Evolutionary conservation across 2,329 filamentous ascomycete genomes (phyloP).

Genomic region (Trichoderma breve): DNA sequence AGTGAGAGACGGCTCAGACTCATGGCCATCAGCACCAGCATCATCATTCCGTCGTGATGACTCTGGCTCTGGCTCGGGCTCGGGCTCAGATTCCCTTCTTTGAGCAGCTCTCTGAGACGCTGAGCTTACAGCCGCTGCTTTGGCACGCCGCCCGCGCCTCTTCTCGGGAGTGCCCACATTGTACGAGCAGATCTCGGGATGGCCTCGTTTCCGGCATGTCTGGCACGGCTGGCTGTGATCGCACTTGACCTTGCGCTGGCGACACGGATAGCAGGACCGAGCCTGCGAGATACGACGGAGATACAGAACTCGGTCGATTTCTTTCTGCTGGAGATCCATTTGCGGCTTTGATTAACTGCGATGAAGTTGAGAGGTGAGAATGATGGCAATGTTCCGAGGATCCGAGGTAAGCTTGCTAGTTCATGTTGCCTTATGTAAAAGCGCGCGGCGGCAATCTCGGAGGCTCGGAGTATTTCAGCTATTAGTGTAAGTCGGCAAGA

Average conservation of each 20-base stretch:
- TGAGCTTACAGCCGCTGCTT: neutral
- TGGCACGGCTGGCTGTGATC: conserved; percentile 13
- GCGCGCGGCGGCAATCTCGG: neutral
- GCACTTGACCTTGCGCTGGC: conserved; percentile 18
- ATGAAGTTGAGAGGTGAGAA: neutral
- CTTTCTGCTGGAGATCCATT: conserved; percentile 3
- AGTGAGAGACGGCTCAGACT: neutral
- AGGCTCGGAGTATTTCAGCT: neutral
- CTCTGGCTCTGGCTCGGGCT: neutral
- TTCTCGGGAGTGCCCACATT: neutral
- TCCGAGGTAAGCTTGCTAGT: neutral
- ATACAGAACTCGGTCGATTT: conserved; percentile 12
- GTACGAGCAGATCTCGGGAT: conserved; percentile 17
- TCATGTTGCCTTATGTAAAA: neutral
- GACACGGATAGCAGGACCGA: conserved; percentile 16
- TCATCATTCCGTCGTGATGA: neutral
- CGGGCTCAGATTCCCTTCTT: neutral
- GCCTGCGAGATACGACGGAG: conserved; percentile 6
- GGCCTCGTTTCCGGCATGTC: conserved; percentile 16
- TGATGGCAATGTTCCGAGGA: neutral
- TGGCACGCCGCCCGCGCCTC: neutral
- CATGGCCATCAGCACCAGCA: neutral
- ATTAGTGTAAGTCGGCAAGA: neutral
- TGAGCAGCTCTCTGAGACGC: neutral
- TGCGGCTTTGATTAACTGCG: neutral